These are phyloP conservation scores for Globisporangium rhizosaccharum DNA, from an alignment of 352 stramenopile species.

Conservation along the genomic window DNA sequence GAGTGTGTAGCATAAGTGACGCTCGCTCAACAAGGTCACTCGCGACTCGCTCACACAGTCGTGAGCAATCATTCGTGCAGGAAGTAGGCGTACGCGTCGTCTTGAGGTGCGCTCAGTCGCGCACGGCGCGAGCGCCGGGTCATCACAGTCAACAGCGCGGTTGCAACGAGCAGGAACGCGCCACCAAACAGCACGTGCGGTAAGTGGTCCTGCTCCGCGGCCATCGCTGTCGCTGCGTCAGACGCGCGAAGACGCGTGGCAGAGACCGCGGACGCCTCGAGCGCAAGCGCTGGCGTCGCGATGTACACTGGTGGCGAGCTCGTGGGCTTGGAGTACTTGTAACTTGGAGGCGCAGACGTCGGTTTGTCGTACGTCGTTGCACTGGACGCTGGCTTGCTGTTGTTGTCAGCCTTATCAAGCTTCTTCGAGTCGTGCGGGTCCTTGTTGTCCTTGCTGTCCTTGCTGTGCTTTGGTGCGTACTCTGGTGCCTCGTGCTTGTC, in stretches of 20 bases:
- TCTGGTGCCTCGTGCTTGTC: not conserved
- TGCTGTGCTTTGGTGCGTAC: not conserved
- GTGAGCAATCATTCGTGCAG: constrained; percentile 17
- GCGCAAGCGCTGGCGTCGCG: not conserved
- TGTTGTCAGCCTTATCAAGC: too few relatives aligned
- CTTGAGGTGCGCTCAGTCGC: not conserved
- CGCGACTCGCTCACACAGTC: too few relatives aligned
- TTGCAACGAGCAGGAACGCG: constrained; percentile 22
- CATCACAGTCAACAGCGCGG: constrained; percentile 19
- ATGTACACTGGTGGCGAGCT: not conserved
- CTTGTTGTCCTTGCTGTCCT: not conserved
- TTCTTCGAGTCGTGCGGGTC: too few relatives aligned
- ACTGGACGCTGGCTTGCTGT: too few relatives aligned
- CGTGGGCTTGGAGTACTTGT: not conserved
- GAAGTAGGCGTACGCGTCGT: constrained; percentile 27
- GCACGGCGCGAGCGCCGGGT: constrained; percentile 12
- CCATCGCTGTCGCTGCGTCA: not conserved
- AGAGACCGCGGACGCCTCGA: not conserved
- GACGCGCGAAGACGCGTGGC: too few relatives aligned
- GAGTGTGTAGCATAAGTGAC: too few relatives aligned
- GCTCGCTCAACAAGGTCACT: too few relatives aligned
- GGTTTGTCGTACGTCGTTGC: too few relatives aligned
- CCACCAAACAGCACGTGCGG: constrained; percentile 20
- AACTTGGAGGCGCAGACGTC: too few relatives aligned
- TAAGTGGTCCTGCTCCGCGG: not conserved